phyloP scores from a whole-genome alignment of 2,329 filamentous ascomycete species.

The Cladophialophora exuberans region DNA sequence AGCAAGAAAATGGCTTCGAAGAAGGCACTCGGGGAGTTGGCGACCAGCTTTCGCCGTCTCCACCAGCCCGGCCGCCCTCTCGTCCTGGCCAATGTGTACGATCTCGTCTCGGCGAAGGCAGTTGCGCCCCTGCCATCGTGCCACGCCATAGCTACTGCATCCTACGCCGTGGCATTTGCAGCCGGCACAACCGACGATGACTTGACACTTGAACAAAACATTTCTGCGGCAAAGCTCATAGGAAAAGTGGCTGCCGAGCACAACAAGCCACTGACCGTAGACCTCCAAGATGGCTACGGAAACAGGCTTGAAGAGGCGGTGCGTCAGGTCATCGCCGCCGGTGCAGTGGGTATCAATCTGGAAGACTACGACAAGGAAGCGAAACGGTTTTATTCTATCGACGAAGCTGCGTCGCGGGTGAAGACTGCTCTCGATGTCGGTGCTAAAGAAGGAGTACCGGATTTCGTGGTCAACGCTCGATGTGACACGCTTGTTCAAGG shows the following conservation, averaged over 20 bases:
- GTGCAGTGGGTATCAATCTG: slow-evolving; percentile 62
- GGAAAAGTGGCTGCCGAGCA: slow-evolving; percentile 46
- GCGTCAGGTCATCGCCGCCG: slow-evolving; percentile 50
- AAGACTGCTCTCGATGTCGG: slow-evolving; percentile 49
- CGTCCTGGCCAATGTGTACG: slow-evolving; percentile 61
- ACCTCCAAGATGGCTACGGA: slow-evolving; percentile 65
- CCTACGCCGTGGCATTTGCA: slow-evolving; percentile 54
- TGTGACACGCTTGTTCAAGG: slow-evolving; percentile 56
- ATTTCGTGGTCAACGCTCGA: slow-evolving; percentile 63
- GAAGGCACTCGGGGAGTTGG: slow-evolving; percentile 19
- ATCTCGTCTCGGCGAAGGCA: slow-evolving; percentile 52
- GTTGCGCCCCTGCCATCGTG: slow-evolving; percentile 48
- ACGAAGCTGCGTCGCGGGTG: slow-evolving; percentile 56
- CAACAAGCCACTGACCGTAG: slow-evolving; percentile 57
- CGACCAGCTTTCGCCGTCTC: slow-evolving; percentile 46
- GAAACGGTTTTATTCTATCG: slow-evolving; percentile 41
- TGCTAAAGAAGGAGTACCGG: slow-evolving; percentile 52
- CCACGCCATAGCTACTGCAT: slow-evolving; percentile 54
- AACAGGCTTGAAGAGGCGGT: slow-evolving; percentile 51
- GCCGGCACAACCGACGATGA: slow-evolving; percentile 52
- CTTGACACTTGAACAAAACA: slow-evolving; percentile 56
- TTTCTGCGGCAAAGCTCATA: slow-evolving; percentile 52
- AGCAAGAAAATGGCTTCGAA: background rate
- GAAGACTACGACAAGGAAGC: slow-evolving; percentile 55
- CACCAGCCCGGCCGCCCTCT: slow-evolving; percentile 57